Conservation (phyloP, 2,329 filamentous ascomycete genomes). For the Diaporthe humulicola region DNA sequence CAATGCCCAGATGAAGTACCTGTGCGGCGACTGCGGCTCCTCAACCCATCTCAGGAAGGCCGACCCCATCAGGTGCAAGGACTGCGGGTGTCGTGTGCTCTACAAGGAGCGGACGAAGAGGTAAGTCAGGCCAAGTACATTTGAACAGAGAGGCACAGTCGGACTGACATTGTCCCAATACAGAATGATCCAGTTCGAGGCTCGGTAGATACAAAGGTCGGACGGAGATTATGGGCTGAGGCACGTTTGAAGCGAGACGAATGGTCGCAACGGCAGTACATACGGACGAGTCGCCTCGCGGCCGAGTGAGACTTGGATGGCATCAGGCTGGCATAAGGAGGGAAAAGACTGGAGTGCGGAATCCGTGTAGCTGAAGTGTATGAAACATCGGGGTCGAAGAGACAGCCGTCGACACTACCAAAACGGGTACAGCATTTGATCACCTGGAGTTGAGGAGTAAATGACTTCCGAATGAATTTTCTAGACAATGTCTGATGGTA, state of each 20-base stretch:
- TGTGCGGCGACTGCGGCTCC: conserved; percentile 87
- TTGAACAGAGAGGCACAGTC: not conserved
- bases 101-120: conserved; percentile 99
- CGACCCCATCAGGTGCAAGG: conserved; percentile 88
- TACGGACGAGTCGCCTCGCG: not conserved
- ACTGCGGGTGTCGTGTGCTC: conserved; percentile 93
- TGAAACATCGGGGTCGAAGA: not conserved
- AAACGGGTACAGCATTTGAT: conserved; percentile 8
- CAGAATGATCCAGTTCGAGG: conserved; percentile 99
- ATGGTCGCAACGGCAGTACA: not conserved
- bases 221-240: not conserved
- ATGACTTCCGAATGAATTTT: conserved; percentile 34
- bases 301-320: not conserved
- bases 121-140: conserved; percentile 64
- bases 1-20: conserved; percentile 74
- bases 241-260: no score
- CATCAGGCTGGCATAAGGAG: not conserved
- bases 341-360: not conserved
- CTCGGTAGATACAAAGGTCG: conserved; percentile 68
- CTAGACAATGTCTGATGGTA: conserved; percentile 43
- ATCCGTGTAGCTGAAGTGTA: not conserved
- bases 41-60: conserved; percentile 82
- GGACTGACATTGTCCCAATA: conserved; percentile 42
- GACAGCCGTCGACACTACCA: not conserved
- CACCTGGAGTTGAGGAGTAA: conserved; percentile 38